phyloP scores from a whole-genome alignment of 257 asterid species.

The Asclepias syriaca region DNA sequence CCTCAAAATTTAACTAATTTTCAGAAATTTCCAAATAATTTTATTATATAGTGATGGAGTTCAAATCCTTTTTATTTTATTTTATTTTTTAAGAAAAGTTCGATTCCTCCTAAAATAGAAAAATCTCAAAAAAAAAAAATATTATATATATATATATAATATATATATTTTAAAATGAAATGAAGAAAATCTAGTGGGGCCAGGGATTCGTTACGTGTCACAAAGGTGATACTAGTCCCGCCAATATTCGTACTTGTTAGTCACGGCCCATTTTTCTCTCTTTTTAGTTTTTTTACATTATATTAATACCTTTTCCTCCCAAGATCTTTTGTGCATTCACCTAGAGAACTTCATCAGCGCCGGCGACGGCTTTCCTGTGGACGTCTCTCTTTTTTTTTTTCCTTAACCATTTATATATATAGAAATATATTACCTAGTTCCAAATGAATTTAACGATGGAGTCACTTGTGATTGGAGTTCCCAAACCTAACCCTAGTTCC shows the following conservation, averaged over 20 bases:
- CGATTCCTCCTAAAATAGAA: no score
- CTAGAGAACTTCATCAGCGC: not conserved
- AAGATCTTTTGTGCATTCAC: not conserved
- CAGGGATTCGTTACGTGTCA: not conserved
- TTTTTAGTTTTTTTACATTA: no score
- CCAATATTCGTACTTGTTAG: not conserved
- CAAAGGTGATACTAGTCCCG: not conserved
- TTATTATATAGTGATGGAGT: no score
- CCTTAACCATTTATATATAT: no score
- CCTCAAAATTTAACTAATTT: no score
- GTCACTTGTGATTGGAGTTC: not conserved
- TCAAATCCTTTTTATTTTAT: no score
- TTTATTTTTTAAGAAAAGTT: no score
- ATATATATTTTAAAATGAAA: no score
- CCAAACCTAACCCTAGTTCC: slow-evolving; percentile 5
- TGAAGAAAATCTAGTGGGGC: not conserved
- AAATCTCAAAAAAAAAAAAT: no score
- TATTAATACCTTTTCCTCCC: not conserved
- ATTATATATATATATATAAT: no score
- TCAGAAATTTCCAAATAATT: no score
- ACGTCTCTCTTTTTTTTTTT: not conserved
- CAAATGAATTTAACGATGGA: not conserved
- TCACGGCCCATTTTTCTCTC: not conserved
- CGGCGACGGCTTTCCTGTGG: not conserved
- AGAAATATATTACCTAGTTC: not conserved